Evolutionary conservation across 192 early-diverging fungal species (phyloP).

Genomic region (Coemansia sp.): DNA sequence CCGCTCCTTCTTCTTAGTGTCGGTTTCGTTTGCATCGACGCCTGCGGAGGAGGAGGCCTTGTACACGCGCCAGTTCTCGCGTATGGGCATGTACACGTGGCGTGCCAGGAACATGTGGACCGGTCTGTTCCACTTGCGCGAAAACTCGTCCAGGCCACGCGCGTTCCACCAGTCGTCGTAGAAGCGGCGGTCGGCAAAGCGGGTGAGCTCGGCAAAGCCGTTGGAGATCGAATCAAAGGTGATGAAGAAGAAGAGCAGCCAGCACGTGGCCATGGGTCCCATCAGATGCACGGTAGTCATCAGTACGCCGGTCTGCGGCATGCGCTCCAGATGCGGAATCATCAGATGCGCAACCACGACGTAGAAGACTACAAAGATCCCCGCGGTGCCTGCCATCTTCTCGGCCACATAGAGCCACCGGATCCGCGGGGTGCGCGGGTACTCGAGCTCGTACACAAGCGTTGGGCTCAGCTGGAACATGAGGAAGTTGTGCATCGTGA

Average conservation of each 20-base stretch:
- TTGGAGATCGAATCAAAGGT: slow-evolving; percentile 98
- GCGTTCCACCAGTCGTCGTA: slow-evolving; percentile 99
- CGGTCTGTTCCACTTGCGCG: slow-evolving; percentile 96
- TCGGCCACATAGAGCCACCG: slow-evolving; percentile 86
- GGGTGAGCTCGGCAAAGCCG: slow-evolving; percentile 91
- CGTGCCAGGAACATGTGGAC: slow-evolving; percentile 90
- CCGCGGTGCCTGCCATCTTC: slow-evolving; percentile 74
- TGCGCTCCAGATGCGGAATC: slow-evolving; percentile 71
- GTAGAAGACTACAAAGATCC: slow-evolving; percentile 79
- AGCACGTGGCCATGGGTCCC: slow-evolving; percentile 89
- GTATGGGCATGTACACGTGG: slow-evolving; percentile 85
- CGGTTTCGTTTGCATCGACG: neutral
- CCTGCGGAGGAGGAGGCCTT: neutral
- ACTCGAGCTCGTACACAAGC: slow-evolving; percentile 91
- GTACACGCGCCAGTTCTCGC: slow-evolving; percentile 56
- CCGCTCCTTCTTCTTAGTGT: neutral
- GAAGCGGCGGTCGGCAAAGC: slow-evolving; percentile 95
- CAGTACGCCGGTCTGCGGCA: slow-evolving; percentile 63
- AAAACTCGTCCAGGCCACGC: slow-evolving; percentile 87
- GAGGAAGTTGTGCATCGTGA: slow-evolving; percentile 78
- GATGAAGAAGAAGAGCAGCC: slow-evolving; percentile 89
- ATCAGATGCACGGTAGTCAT: slow-evolving; percentile 65
- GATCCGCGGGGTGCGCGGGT: slow-evolving; percentile 83
- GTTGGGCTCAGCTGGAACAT: slow-evolving; percentile 88
- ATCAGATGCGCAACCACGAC: slow-evolving; percentile 87